Base-by-base conservation (phyloP, 768 basidiomycete species). In the Ramaria sp. region DNA sequence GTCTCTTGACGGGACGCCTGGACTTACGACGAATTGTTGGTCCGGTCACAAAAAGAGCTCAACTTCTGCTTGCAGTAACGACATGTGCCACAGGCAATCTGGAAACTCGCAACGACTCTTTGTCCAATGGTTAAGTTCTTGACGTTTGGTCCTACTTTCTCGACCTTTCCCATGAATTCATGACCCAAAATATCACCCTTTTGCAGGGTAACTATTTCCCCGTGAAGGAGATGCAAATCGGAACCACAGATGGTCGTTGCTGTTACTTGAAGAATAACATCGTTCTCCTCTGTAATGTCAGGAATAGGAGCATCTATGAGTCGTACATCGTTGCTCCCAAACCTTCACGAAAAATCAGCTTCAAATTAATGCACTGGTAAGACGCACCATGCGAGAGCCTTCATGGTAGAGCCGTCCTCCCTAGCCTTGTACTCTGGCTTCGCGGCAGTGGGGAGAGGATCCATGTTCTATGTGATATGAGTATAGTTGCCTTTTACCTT, bases 41-140 rank as follows among this genome's bases (percentile, higher is more conserved):
- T 88, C n/a, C 73, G 68, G 57, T 88, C 82, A 65, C 88, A 91
- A 66, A 86, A 80, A 1, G 82, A 83, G 0, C 83, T 83, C 0
- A 84, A 72, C 62, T 85, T 86, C 67, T 88, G 68, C 68, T 86
- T 70, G 77, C 88, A 90, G 68, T 79, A 88, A 46, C 74, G 67
- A 69, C 86, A 88, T 50, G 78, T 74, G 2, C 87, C 85, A 62
- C 86, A 88, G 0, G 84, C 83, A 53, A 85, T 81, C 64, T 88
- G 85, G 79, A 89, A 89, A 1, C 81, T 82, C 0, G 80, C 77
- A n/a, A 89, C 87, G 54, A 88, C 86, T 22, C 86, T 78, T 63
- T 89, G 80, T 19, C 87, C 88, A 12, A 72, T 61, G 31, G 76
- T 69, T 57, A 87, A 68, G 48, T 81, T 79, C 39, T 68, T 78